Evolutionary conservation across 768 basidiomycete genomes (phyloP), one percentile per base, ranked within the genome.

Genomic region (Psilocybe tampanensis): DNA sequence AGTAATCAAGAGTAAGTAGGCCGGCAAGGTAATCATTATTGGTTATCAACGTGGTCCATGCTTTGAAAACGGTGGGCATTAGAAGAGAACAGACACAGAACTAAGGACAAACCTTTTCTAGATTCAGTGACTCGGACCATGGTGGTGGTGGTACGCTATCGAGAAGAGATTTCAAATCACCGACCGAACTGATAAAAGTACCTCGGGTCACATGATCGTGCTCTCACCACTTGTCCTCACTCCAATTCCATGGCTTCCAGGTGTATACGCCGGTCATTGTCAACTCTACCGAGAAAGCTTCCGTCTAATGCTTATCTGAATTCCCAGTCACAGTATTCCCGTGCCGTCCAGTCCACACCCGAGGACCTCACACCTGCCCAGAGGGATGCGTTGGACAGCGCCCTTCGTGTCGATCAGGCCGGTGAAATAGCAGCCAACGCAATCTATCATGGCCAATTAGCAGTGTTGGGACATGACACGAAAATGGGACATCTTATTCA

Each of bases 351-450:
- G 24, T 74, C 80, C n/a, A 86, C 90, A 3, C 89, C 91, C 8
- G 41, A 64, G 2, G 70, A 77, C 63, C 70, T 93, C 42, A 74
- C 83, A 1, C 60, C 68, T 13, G 64, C 72, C 23, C 84, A 90
- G 63, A 77, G 81, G 36, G 58, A 74, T 17, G 68, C 69, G 9
- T 72, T 94, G 52, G 85, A 90, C 60, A 77, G 73, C 54, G 92
- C 90, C 2, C 75, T 98, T 47, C 83, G 95, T 12, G 92, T 98
- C 19, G 95, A 98, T 74, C 95, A 97, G 63, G 95, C 95, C 1
- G 95, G 95, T 8, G 95, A 98, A 72, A 79, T 96, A 39, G 95
- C 95, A 0, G 95, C 95, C 18, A 98, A 97, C 74, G 95, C 88
- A 77, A 98, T 98, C 51, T 98, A 98, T 74, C 77, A 80, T 64